phyloP scores from a whole-genome alignment of 139 green algal genomes.

The Picochlorum sp. region DNA sequence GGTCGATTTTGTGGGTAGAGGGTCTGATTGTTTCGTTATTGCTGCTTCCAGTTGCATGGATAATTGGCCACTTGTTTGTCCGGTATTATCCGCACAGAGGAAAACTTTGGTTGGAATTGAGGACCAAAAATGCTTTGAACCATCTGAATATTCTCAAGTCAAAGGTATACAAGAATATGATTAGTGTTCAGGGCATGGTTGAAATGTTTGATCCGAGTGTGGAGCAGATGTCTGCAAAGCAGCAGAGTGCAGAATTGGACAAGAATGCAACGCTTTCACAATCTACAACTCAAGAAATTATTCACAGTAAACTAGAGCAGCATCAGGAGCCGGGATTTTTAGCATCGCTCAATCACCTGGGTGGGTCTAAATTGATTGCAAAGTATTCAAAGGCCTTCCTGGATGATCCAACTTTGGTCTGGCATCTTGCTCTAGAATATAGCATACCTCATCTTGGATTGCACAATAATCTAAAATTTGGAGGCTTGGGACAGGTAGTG shows the following conservation, averaged over 20 bases:
- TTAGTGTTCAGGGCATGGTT: too few species aligned
- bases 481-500: slow-evolving; percentile 35
- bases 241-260: too few species aligned
- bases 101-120: too few species aligned
- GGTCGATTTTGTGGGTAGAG: neutral
- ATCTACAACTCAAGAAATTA: too few species aligned
- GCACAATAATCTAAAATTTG: slow-evolving; percentile 24
- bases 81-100: neutral
- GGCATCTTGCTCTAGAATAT: slow-evolving; percentile 38
- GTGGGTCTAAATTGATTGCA: neutral
- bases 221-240: too few species aligned
- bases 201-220: too few species aligned
- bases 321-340: too few species aligned
- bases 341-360: neutral
- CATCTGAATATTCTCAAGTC: too few species aligned
- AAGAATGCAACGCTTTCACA: too few species aligned
- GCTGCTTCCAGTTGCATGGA: neutral
- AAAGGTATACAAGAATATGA: too few species aligned
- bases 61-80: neutral
- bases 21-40: neutral
- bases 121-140: too few species aligned
- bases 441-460: slow-evolving; percentile 30
- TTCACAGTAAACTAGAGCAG: too few species aligned
- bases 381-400: neutral
- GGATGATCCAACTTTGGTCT: slow-evolving; percentile 4